Conservation (phyloP, 495 filamentous ascomycete genomes). For the Aspergillus olivimuriae region DNA sequence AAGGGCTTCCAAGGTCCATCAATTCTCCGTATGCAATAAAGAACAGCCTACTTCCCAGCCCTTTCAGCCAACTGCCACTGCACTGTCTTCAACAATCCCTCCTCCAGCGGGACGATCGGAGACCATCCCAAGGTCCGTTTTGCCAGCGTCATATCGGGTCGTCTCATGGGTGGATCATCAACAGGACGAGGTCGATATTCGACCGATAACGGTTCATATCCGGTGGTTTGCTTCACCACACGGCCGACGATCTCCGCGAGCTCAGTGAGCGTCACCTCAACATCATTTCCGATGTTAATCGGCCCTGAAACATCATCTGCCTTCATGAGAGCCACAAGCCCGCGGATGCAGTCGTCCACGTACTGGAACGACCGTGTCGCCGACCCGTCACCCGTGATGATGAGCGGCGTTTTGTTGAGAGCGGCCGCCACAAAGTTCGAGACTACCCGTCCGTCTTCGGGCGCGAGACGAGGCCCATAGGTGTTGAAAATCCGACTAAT, state of each 20-base stretch:
- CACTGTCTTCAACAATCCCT: constrained; percentile 14
- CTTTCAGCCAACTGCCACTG: constrained; percentile 13
- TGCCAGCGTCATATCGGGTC: constrained; percentile 12
- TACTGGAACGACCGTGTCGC: constrained; percentile 17
- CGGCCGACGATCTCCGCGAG: constrained; percentile 10
- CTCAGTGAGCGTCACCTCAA: constrained; percentile 10
- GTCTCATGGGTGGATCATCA: constrained; percentile 10
- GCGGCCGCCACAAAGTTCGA: constrained; percentile 14
- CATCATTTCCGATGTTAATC: constrained; percentile 19
- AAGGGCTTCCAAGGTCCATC: background rate
- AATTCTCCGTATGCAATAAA: background rate
- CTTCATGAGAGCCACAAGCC: constrained; percentile 14
- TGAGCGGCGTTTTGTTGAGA: constrained; percentile 2
- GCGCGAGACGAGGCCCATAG: constrained; percentile 13
- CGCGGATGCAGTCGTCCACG: constrained; percentile 14
- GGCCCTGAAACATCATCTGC: constrained; percentile 7
- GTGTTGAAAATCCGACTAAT: constrained; percentile 20
- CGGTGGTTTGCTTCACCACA: background rate
- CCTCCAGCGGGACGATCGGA: constrained; percentile 9
- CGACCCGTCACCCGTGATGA: constrained; percentile 14
- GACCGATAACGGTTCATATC: background rate
- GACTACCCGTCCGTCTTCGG: constrained; percentile 14
- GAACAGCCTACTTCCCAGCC: background rate
- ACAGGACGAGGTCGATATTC: constrained; percentile 5
- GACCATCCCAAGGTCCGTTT: constrained; percentile 9